Evolutionary conservation across 306 rosid species (phyloP).

Genomic region (Benincasa hispida): DNA sequence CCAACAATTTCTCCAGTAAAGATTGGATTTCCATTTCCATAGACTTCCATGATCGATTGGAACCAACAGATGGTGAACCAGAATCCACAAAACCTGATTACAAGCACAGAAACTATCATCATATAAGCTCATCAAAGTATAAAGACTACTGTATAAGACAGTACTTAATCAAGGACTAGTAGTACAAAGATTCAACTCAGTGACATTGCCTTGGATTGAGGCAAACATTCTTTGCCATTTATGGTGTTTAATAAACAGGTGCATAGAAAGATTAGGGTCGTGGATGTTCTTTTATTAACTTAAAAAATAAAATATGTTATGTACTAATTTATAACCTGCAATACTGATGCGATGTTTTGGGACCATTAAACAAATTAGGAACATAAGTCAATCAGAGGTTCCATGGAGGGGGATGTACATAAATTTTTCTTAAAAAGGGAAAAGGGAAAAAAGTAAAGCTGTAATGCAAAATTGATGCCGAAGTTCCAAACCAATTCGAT

Average conservation of each 20-base stretch:
- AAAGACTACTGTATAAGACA: not conserved
- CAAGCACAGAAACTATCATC: slow-evolving; percentile 12
- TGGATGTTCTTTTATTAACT: too few relatives aligned
- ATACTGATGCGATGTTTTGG: too few relatives aligned
- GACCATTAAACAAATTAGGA: too few relatives aligned
- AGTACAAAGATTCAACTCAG: too few relatives aligned
- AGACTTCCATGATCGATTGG: slow-evolving; percentile 98
- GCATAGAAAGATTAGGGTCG: too few relatives aligned
- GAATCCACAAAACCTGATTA: slow-evolving; percentile 64
- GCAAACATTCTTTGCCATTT: too few relatives aligned
- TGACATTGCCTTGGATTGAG: too few relatives aligned
- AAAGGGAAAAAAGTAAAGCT: not conserved
- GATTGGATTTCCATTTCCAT: slow-evolving; percentile 99
- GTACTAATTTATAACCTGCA: too few relatives aligned
- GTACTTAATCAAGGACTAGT: not conserved
- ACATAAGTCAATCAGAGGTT: not conserved
- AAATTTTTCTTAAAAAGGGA: not conserved
- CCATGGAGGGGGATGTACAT: not conserved
- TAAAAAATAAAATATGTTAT: too few relatives aligned
- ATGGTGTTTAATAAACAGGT: too few relatives aligned
- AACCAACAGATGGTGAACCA: slow-evolving; percentile 75
- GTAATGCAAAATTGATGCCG: not conserved
- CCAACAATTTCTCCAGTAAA: slow-evolving; percentile 82
- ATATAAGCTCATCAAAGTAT: not conserved
- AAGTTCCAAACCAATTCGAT: not conserved